Evolutionary conservation across 352 stramenopile genomes (phyloP), one percentile per base, ranked within the genome.

Genomic region (Phytophthora tentaculata): DNA sequence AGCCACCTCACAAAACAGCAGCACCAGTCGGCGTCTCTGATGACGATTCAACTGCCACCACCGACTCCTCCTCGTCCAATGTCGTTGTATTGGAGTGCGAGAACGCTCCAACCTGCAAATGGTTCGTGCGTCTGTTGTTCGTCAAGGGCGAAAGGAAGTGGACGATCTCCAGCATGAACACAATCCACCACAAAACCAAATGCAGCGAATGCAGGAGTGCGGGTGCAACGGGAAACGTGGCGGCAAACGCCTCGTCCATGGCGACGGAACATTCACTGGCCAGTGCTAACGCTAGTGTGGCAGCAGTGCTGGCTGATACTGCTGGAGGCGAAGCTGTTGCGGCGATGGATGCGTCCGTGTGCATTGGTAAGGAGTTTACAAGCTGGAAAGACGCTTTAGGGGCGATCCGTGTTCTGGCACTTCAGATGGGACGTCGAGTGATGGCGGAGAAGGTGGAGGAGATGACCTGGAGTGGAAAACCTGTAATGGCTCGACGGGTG

Each of bases 151-250:
- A 90, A 48, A 80, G 83, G 47, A 80, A 84, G 54, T 92, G 84
- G 84, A 89, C 88, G 60, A 85, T 92, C 52, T 90, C 84, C 13
- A 90, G 80, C 48, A 86, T 89, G 78, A 90, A 81, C 68, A 74
- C 74, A 53, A 61, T 76, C 43, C 84, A 92, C 59, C 80, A 90
- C 63, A 85, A 81, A 67, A 85, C 59, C n/a, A 70, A 88, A 58
- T 92, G 84, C 62, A 12, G 52, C 20, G 77, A 84, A 47, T 54
- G 35, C 35, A 68, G 73, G 24, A 37, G 62, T 26, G 43, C 55
- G 17, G n/a, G n/a, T n/a, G n/a, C n/a, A n/a, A n/a, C n/a, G 37
- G 57, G 22, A 6, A 49, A 16, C 26, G 39, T 41, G 6, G 12
- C 35, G n/a, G n/a, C 23, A 24, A 43, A 12, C 22, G 3, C 58